Base-by-base conservation (phyloP, 108 stramenopile species). In the Nitzschia putrida region DNA sequence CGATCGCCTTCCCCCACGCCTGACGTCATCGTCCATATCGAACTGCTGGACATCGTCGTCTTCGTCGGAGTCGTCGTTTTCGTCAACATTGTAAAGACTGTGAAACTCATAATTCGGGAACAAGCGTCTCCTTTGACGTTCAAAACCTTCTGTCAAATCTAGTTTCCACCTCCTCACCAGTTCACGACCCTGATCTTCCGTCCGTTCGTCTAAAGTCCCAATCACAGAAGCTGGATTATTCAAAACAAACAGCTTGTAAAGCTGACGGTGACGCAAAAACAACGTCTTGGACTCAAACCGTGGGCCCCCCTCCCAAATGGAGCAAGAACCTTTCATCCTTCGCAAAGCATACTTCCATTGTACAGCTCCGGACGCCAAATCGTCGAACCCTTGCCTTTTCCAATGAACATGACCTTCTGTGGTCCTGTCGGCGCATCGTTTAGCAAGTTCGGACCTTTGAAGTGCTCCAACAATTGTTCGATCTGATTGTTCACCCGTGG, bases 101-200 rank as follows among this genome's bases (percentile, higher is more conserved):
- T 89, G 86, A 73, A 93, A 95, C 72, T 95, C 94, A 54, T 92
- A 93, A 66, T 95, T 95, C 22, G 91, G 91, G 2, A 93, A 77
- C n/a, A 95, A 66, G 12, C 89, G 80, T 13, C 88, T 83, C 37
- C 94, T 80, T 64, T 90, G 91, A 13, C 90, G 78, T 70, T 95
- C 94, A 68, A 81, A 81, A 5, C 94, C 91, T 77, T 95, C 94
- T 20, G 89, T 85, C 49, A 93, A 65, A 79, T 95, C 94, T 9
- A 95, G 78, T 69, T 95, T 95, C 94, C 94, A 95, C 29, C 86
- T 53, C 40, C 51, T 78, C 5, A 81, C 78, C 56, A 74, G 34
- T 39, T 85, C 84, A 11, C 49, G 53, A n/a, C 34, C 37, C 34
- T 78, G 68, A 11, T 56, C 51, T 21, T 78, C 73, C 0, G 64